Percentiles rank a stretch among this genome's conserved stretches.
Evolutionary conservation across 2,329 filamentous ascomycete species (phyloP).

Genomic region (Aspergillus aculeatinus): DNA sequence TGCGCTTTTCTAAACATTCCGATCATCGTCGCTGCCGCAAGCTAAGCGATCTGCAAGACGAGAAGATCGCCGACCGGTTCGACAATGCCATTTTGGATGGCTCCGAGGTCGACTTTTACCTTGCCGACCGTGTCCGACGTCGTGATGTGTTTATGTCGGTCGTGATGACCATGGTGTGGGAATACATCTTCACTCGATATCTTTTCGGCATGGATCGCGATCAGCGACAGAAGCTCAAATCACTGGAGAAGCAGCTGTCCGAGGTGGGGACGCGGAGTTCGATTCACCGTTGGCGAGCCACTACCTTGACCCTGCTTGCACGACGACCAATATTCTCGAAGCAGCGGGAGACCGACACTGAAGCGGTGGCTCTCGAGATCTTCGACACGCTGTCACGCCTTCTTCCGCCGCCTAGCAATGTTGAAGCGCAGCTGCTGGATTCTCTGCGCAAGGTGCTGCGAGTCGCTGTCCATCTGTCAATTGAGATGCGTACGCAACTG

Average conservation of each 20-base stretch:
- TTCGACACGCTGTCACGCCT: constrained; percentile 80
- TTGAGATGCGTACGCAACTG: constrained; percentile 96
- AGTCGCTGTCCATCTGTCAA: constrained; percentile 82
- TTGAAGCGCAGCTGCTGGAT: constrained; percentile 76
- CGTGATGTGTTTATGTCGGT: constrained; percentile 98
- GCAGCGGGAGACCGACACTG: constrained; percentile 85
- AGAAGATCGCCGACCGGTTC: constrained; percentile 89
- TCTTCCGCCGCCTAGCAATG: constrained; percentile 78
- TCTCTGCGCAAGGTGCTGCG: constrained; percentile 85
- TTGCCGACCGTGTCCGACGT: constrained; percentile 81
- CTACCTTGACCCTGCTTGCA: constrained; percentile 85
- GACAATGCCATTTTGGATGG: constrained; percentile 95
- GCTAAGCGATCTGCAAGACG: constrained; percentile 80
- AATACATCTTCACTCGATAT: constrained; percentile 96
- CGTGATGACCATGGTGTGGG: constrained; percentile 99
- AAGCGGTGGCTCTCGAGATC: constrained; percentile 91
- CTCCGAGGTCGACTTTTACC: constrained; percentile 83
- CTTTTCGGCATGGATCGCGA: constrained; percentile 98
- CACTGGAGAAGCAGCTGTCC: constrained; percentile 83
- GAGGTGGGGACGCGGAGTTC: constrained; percentile 85
- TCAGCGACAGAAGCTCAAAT: constrained; percentile 95
- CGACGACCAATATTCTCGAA: constrained; percentile 75
- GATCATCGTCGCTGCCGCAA: constrained; percentile 84
- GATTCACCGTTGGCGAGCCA: constrained; percentile 96
- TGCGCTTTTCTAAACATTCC: constrained; percentile 97